These are phyloP conservation scores for Penicillium vulpinum DNA, from an alignment of 2,329 filamentous ascomycete genomes.

Conservation along the genomic window DNA sequence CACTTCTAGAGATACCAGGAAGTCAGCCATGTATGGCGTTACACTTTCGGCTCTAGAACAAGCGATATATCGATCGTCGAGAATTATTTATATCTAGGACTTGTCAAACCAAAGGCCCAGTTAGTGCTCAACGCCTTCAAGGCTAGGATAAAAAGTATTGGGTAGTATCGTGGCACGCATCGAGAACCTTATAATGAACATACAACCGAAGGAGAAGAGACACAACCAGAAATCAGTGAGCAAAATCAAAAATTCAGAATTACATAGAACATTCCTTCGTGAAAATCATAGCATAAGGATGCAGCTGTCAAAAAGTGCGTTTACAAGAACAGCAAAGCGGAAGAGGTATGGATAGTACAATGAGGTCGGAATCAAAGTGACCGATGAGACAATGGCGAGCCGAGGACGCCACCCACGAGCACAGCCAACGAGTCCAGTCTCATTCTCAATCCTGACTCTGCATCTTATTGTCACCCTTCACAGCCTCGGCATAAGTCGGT, in stretches of 20 bases:
- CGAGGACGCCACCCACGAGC: not conserved
- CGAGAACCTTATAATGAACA: not conserved
- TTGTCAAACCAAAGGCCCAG: not conserved
- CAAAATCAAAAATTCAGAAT: slow-evolving; percentile 8
- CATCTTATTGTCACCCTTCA: slow-evolving; percentile 87
- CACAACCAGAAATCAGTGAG: not conserved
- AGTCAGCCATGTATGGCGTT: no score
- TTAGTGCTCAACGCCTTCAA: not conserved
- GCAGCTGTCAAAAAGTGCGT: not conserved
- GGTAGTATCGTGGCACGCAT: not conserved
- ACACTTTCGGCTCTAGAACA: not conserved
- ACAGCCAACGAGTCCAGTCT: not conserved
- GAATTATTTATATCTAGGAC: not conserved
- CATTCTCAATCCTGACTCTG: slow-evolving; percentile 62
- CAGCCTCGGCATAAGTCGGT: slow-evolving; percentile 86
- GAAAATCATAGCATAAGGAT: slow-evolving; percentile 20
- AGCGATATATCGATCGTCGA: not conserved
- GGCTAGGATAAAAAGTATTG: not conserved
- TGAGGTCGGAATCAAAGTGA: not conserved
- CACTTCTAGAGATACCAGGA: no score
- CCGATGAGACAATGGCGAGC: not conserved
- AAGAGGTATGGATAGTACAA: slow-evolving; percentile 1
- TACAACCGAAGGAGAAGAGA: not conserved
- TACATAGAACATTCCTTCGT: slow-evolving; percentile 24
- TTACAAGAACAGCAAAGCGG: not conserved